Percentiles rank a stretch among this genome's conserved stretches.
phyloP scores from a whole-genome alignment of 352 stramenopile species.

The Phytophthora pini region DNA sequence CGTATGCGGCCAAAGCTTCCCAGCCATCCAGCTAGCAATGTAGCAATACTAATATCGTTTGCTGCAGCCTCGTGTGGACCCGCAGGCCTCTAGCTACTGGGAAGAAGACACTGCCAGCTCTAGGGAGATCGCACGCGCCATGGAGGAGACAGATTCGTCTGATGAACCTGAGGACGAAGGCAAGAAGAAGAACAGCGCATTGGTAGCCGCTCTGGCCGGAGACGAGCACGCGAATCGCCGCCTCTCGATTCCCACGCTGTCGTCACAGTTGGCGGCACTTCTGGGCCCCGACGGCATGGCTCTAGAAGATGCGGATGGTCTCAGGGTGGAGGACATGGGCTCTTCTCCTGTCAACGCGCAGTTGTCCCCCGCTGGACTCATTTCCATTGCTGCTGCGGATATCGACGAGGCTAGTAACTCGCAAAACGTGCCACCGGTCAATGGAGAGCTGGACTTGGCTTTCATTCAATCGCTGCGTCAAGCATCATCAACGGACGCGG shows the following conservation, averaged over 20 bases:
- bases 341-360: slow-evolving; percentile 55
- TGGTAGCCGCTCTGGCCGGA: slow-evolving; percentile 33
- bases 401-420: slow-evolving; percentile 71
- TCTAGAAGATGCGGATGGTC: slow-evolving; percentile 53
- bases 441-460: slow-evolving; percentile 66
- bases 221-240: slow-evolving; percentile 29
- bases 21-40: background rate
- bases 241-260: slow-evolving; percentile 20
- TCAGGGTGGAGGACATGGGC: slow-evolving; percentile 56
- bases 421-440: slow-evolving; percentile 36
- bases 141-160: slow-evolving; percentile 60
- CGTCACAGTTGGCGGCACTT: slow-evolving; percentile 40
- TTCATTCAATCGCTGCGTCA: slow-evolving; percentile 68
- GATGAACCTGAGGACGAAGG: slow-evolving; percentile 40
- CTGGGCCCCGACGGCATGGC: slow-evolving; percentile 48
- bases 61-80: slow-evolving; percentile 67
- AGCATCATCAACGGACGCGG: slow-evolving; percentile 17
- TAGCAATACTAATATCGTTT: slow-evolving; percentile 4
- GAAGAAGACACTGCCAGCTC: slow-evolving; percentile 77
- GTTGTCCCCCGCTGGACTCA: slow-evolving; percentile 76
- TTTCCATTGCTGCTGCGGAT: slow-evolving; percentile 84
- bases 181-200: slow-evolving; percentile 57
- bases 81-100: slow-evolving; percentile 79
- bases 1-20: slow-evolving; percentile 36
- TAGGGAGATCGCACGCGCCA: slow-evolving; percentile 64